Evolutionary conservation across 2,329 filamentous ascomycete genomes (phyloP), one percentile per base, ranked within the genome.

Genomic region (Aspergillus fructus): DNA sequence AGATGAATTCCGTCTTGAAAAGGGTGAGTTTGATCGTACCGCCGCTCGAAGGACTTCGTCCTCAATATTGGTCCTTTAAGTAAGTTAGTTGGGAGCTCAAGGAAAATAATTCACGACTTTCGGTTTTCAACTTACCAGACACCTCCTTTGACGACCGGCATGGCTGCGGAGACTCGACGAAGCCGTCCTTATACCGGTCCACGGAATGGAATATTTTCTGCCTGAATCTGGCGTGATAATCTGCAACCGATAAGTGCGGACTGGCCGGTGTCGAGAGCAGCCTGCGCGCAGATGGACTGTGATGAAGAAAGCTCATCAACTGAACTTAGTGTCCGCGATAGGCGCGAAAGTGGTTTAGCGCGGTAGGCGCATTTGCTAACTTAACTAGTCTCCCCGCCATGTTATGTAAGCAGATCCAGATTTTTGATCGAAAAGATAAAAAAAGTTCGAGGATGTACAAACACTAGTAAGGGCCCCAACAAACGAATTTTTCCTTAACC

Each of bases 31-130:
- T 45, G 37, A 19, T 65, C 72, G 49, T 70, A 75, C 91, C 58
- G 90, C 89, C 56, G 92, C 93, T 78, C 97, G 97, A 78, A 99
- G 89, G 70, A 97, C 96, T 78, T 99, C 94, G 79, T 99, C 94
- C 82, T 88, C 85, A 64, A 88, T 86, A 65, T 88, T 88, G 12
- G 85, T 87, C 85, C 76, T 78, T 53, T 12, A 19, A 24, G 27
- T 13, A 30, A 27, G 49, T 72, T 62, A 72, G 66, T 39, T 2
- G 17, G 37, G n/a, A 55, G 30, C 15, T 30, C 37, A 42, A 46
- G 56, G 30, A n/a, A 30, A 15, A 34, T 30, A 9, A 40, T 27
- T 21, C 15, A 17, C 24, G n/a, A 41, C 19, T 19, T 47, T 21
- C 24, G 19, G 30, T 21, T 19, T 47, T 21, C 23, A 40, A 37